A percentile compares a stretch with the other conserved stretches of the same genome.
Conservation (phyloP, 1,139 yeast genomes). For the Magnusiomyces clavatus region DNA sequence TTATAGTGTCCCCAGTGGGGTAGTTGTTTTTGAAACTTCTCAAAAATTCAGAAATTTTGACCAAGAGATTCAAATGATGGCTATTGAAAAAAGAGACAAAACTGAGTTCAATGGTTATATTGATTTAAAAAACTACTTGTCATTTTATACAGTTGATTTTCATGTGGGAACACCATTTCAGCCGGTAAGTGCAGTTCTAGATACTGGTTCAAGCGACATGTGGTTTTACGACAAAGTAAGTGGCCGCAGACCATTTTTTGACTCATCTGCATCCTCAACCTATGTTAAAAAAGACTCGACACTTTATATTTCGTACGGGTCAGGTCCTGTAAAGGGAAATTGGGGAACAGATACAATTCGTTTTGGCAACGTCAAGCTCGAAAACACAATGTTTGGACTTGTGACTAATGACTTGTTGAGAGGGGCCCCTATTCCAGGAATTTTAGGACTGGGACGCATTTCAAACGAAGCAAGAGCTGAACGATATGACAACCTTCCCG, state of each 20-base stretch:
- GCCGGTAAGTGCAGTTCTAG: slow-evolving; percentile 34
- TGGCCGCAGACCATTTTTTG: slow-evolving; percentile 17
- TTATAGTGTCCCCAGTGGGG: neutral
- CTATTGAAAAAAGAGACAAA: neutral
- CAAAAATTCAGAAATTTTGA: neutral
- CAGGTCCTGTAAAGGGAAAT: slow-evolving; percentile 44
- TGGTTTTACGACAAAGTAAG: slow-evolving; percentile 36
- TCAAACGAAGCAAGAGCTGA: slow-evolving; percentile 9
- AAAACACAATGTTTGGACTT: slow-evolving; percentile 39
- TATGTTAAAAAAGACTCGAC: slow-evolving; percentile 17
- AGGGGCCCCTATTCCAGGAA: slow-evolving; percentile 11
- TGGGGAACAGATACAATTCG: slow-evolving; percentile 51
- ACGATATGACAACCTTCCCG: slow-evolving; percentile 35
- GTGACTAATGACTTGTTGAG: slow-evolving; percentile 10
- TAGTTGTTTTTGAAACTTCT: neutral
- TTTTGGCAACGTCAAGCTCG: slow-evolving; percentile 39
- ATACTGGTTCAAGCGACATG: slow-evolving; percentile 42
- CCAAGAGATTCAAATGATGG: neutral
- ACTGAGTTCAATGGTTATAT: slow-evolving; percentile 3
- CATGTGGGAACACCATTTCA: slow-evolving; percentile 39
- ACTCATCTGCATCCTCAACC: slow-evolving; percentile 20
- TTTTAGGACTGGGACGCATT: slow-evolving; percentile 13
- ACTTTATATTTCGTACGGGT: slow-evolving; percentile 23
- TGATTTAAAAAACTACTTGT: slow-evolving; percentile 7
- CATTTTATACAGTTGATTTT: slow-evolving; percentile 29